Conservation (phyloP, 2,329 filamentous ascomycete genomes). For the Talaromyces sp. region DNA sequence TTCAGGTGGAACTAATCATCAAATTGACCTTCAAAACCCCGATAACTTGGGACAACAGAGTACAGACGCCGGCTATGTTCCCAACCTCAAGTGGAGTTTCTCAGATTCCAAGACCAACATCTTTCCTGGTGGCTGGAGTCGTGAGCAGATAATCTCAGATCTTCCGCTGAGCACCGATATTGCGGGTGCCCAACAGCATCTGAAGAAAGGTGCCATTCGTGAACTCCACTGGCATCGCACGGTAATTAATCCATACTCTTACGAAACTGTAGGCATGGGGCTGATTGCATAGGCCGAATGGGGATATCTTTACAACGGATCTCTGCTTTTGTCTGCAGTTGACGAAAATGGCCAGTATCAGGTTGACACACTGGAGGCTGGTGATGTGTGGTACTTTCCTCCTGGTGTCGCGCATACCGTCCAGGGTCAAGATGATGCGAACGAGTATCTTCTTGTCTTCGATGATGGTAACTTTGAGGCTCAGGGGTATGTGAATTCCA, state of each 20-base stretch:
- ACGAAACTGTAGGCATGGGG: not conserved
- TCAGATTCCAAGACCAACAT: slow-evolving; percentile 63
- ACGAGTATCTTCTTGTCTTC: slow-evolving; percentile 65
- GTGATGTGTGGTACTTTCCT: slow-evolving; percentile 68
- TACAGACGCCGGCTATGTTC: slow-evolving; percentile 62
- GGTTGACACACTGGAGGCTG: slow-evolving; percentile 54
- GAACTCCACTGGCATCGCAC: slow-evolving; percentile 67
- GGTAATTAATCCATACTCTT: slow-evolving; percentile 39
- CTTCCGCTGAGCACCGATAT: slow-evolving; percentile 64
- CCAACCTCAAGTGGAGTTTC: slow-evolving; percentile 68
- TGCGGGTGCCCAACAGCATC: slow-evolving; percentile 64
- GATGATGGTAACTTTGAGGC: slow-evolving; percentile 66
- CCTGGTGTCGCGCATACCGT: slow-evolving; percentile 63
- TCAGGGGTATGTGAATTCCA: slow-evolving; percentile 45
- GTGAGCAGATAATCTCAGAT: slow-evolving; percentile 65
- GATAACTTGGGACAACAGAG: slow-evolving; percentile 60
- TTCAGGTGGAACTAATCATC: slow-evolving; percentile 61
- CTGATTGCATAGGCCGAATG: slow-evolving; percentile 55
- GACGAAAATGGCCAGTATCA: slow-evolving; percentile 59
- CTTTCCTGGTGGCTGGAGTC: slow-evolving; percentile 62
- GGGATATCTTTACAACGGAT: slow-evolving; percentile 60
- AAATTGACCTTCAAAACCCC: slow-evolving; percentile 61
- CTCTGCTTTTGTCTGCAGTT: slow-evolving; percentile 58
- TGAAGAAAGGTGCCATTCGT: slow-evolving; percentile 62
- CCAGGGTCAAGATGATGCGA: slow-evolving; percentile 61